Base-by-base conservation (phyloP, 2,329 filamentous ascomycete genomes). In the Talaromyces sp. region DNA sequence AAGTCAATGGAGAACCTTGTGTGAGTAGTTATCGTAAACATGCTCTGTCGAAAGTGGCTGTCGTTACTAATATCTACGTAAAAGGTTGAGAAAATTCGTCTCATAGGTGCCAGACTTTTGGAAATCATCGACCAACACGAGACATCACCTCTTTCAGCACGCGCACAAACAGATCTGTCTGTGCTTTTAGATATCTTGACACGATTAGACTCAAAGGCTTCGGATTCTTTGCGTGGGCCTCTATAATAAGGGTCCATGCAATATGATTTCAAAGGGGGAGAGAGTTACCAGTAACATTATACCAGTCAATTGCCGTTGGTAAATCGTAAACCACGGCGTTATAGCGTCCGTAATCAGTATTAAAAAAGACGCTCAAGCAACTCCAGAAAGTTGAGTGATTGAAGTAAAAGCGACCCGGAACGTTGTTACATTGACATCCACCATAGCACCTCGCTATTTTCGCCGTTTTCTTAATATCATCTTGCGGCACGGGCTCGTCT, bases 141-240 rank as follows among this genome's bases (percentile, higher is more conserved):
- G 39, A 69, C 68, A 3, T 78, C 58, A 3, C 58, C 76, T 4
- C 73, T 80, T 1, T 73, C 75, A 1, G 63, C 72, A 1, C 69
- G 78, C 16, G 78, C 79, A 3, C 71, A 74, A 0, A 67, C 12
- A 25, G 44, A 48, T 21, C 23, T 48, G 12, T 48, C 44, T 2
- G 44, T 48, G 14, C 23, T 48, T 28, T 23, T 48, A 25, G 44
- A 48, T 48, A 48, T 48, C 5, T 48, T 48, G 21, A 48, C 44
- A 48, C 44, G 44, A 6, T 6, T 48, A 25, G 44, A 48, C 44
- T 48, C 44, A 14, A 48, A 48, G 23, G 44, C 44, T 48, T 48
- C 44, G 9, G 44, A 48, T 28, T 8, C 44, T 12, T 48, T 48
- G 23, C 44, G 44, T 9, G 21, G 44, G 44, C 25, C 42, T 46